phyloP scores from a whole-genome alignment of 768 basidiomycete species.

The Amanita fuliginea region DNA sequence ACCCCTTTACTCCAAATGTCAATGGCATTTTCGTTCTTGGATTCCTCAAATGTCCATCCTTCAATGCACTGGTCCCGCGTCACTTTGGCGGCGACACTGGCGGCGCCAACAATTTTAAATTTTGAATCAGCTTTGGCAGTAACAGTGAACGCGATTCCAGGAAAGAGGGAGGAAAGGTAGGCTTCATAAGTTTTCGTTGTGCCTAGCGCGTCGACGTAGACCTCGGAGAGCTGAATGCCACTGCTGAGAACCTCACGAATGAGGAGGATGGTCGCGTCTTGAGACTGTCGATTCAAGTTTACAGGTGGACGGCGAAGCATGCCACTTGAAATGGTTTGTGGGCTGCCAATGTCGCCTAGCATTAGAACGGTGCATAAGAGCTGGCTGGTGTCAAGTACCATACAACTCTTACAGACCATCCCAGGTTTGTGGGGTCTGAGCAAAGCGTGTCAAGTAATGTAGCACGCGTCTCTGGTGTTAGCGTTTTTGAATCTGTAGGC shows the following conservation, averaged over 20 bases:
- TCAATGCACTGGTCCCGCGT: constrained; percentile 88
- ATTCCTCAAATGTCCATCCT: constrained; percentile 74
- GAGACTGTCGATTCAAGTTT: constrained; percentile 82
- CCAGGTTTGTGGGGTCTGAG: constrained; percentile 61
- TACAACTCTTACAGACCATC: constrained; percentile 75
- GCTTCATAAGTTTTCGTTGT: constrained; percentile 77
- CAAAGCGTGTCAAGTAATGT: constrained; percentile 55
- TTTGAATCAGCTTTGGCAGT: constrained; percentile 89
- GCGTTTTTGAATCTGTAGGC: constrained; percentile 80
- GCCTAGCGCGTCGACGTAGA: constrained; percentile 93
- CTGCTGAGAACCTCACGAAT: constrained; percentile 77
- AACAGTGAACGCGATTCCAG: constrained; percentile 80
- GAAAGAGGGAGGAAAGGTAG: constrained; percentile 73
- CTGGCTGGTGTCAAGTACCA: constrained; percentile 26
- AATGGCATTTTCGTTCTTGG: constrained; percentile 8
- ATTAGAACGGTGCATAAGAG: neutral
- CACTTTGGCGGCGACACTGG: constrained; percentile 96
- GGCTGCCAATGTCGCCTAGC: constrained; percentile 31
- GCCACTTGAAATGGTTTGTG: constrained; percentile 81
- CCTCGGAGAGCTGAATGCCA: constrained; percentile 73
- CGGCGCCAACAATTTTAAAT: constrained; percentile 95
- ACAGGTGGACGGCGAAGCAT: constrained; percentile 80
- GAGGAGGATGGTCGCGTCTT: constrained; percentile 83
- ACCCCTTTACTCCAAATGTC: constrained; percentile 25
- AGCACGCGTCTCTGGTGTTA: constrained; percentile 62